Evolutionary conservation across 176 grass and related monocot species (phyloP), one percentile per base, ranked within the genome.

Genomic region (Ensete ventricosum): DNA sequence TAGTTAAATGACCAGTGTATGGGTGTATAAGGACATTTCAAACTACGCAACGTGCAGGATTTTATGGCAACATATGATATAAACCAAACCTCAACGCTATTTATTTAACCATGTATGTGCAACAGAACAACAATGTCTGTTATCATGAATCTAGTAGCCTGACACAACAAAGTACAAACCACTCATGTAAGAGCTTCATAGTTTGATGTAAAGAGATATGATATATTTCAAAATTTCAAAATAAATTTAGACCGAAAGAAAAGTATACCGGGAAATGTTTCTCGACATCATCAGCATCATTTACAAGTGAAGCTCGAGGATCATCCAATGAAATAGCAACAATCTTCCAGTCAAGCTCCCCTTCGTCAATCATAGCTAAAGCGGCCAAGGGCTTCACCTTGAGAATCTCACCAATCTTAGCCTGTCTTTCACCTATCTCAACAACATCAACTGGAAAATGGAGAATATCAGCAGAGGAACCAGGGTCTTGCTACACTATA

Each of bases 301-400:
- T 91, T 67, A 99, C 95, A 73, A 99, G 86, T 79, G 90, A 89
- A 82, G 95, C 95, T 94, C 87, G 93, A 14, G 95, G 90, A 73
- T 99, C 95, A 79, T 99, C 88, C 84, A 99, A 81, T 71, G 95
- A 99, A 70, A 99, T 91, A 73, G 88, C 90, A 80, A 99, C 85
- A 26, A 99, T 94, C 77, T 99, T 99, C 95, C 95, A 98, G 75
- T 98, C 94, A 76, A 98, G 90, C 78, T 93, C 90, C 43, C 94
- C 94, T 72, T 98, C 94, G 23, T 99, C 95, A 78, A 99, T 94
- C 95, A 99, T 99, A 29, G 95, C 95, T 76, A 99, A 87, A 89
- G 95, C 88, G 64, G 86, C 95, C 81, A 99, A 89, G 4, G 95
- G 95, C 59, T 99, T 99, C 68, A 99, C 95, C 73, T 91, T 99